Percentiles rank a stretch among this genome's conserved stretches.
These are phyloP conservation scores for Kazachstania kunashirensis DNA, from an alignment of 805 yeast species.

Conservation along the genomic window DNA sequence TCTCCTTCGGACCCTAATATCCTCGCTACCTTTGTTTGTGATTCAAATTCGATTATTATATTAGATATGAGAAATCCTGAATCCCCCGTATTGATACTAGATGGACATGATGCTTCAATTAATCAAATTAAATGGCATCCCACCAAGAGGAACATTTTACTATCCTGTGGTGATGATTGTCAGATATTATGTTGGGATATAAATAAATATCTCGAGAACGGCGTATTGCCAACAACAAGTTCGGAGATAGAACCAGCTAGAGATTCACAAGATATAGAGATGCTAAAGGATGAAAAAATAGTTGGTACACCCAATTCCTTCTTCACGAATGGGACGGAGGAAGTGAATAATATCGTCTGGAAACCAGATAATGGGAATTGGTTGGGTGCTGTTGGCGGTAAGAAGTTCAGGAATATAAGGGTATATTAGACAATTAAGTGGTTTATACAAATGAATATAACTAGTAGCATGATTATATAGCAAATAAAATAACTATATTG, in stretches of 20 bases:
- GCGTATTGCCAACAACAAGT: not conserved
- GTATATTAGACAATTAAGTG: conserved; percentile 4
- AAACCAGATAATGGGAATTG: conserved; percentile 53
- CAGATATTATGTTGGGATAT: conserved; percentile 66
- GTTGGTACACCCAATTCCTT: conserved; percentile 34
- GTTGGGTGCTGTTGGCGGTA: conserved; percentile 50
- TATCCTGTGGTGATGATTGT: conserved; percentile 64
- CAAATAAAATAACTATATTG: no score
- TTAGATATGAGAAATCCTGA: conserved; percentile 88
- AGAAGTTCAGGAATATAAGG: conserved; percentile 30
- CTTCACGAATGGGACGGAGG: conserved; percentile 49
- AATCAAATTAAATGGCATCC: conserved; percentile 87
- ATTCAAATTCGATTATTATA: conserved; percentile 54
- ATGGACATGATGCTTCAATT: conserved; percentile 57
- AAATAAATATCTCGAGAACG: conserved; percentile 20
- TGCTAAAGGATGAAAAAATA: conserved; percentile 8
- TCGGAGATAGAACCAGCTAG: not conserved
- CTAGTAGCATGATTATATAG: no score
- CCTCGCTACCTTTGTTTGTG: conserved; percentile 71
- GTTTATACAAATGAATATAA: no score
- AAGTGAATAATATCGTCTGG: conserved; percentile 75
- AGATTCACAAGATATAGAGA: conserved; percentile 1
- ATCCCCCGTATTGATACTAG: conserved; percentile 57
- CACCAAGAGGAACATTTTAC: conserved; percentile 41
- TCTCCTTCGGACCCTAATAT: conserved; percentile 74